Conservation (phyloP, 495 filamentous ascomycete genomes). For the Copromyces sp. region DNA sequence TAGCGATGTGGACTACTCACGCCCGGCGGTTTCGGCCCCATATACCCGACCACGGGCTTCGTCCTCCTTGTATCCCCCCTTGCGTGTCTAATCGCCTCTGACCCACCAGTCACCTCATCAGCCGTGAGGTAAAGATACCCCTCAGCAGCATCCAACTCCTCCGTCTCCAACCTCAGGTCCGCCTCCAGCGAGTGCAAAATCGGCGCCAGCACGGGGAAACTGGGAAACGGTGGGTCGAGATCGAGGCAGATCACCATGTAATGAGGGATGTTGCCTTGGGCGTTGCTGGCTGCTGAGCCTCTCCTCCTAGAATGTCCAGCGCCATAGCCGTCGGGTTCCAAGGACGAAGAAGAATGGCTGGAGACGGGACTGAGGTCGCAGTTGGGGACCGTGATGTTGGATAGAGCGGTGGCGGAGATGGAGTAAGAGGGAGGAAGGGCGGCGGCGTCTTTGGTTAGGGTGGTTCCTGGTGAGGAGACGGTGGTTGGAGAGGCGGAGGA, state of each 20-base stretch:
- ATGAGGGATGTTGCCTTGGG: not conserved
- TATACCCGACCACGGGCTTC: constrained; percentile 27
- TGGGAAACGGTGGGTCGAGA: constrained; percentile 44
- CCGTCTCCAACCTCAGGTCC: constrained; percentile 14
- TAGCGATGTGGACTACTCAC: constrained; percentile 46
- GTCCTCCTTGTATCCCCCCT: constrained; percentile 1
- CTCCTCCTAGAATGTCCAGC: not conserved
- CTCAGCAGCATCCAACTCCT: constrained; percentile 3
- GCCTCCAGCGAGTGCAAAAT: constrained; percentile 40
- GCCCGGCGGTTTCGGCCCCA: constrained; percentile 42
- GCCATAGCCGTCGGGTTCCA: not conserved
- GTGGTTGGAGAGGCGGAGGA: not conserved
- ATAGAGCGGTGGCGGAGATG: constrained; percentile 12
- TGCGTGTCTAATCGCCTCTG: not conserved
- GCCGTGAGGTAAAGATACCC: constrained; percentile 11
- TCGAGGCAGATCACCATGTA: constrained; percentile 43
- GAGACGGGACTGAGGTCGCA: constrained; percentile 6
- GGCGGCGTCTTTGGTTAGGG: constrained; percentile 8
- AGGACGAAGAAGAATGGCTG: constrained; percentile 7
- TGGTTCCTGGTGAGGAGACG: constrained; percentile 8
- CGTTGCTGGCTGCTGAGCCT: not conserved
- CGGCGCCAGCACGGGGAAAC: constrained; percentile 37
- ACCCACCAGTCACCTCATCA: not conserved
- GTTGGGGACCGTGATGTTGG: constrained; percentile 14
- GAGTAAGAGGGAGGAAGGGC: constrained; percentile 13